A percentile compares a stretch with the other conserved stretches of the same genome.
These are phyloP conservation scores for Tetracladium setigerum DNA, from an alignment of 495 filamentous ascomycete genomes.

Conservation along the genomic window DNA sequence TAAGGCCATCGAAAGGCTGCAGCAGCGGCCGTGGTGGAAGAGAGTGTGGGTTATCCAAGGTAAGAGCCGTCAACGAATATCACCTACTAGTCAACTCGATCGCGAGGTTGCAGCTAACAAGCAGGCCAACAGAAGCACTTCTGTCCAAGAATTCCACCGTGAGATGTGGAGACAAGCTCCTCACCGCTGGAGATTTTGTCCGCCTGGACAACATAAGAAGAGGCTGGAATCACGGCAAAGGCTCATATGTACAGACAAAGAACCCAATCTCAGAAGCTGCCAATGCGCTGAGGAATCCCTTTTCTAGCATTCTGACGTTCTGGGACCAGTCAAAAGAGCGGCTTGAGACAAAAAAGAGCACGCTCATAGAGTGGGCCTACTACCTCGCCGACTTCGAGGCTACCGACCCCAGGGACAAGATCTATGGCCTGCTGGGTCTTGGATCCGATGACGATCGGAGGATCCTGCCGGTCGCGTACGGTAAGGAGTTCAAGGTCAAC, in stretches of 20 bases:
- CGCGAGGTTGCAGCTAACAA: neutral
- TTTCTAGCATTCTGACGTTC: neutral
- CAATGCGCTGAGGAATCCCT: neutral
- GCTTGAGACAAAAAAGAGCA: neutral
- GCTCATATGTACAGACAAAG: neutral
- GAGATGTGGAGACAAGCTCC: neutral
- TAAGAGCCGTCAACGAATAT: neutral
- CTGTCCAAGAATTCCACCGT: neutral
- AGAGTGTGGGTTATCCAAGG: neutral
- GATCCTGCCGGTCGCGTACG: neutral
- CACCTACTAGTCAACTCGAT: neutral
- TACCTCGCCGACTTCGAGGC: neutral
- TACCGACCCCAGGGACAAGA: slow-evolving; percentile 13
- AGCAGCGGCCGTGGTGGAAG: neutral
- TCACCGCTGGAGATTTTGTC: neutral
- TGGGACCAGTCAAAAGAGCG: neutral
- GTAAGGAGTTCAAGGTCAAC: neutral
- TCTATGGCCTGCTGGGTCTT: slow-evolving; percentile 10
- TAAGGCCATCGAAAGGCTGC: neutral
- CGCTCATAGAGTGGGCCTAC: neutral
- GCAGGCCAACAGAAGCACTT: neutral
- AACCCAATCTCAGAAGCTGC: neutral
- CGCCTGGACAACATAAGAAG: neutral
- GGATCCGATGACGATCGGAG: slow-evolving; percentile 1
- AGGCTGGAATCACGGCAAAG: neutral